Percentiles rank a stretch among this genome's conserved stretches.
Conservation (phyloP, 805 yeast species). For the Candida andamanensis region DNA sequence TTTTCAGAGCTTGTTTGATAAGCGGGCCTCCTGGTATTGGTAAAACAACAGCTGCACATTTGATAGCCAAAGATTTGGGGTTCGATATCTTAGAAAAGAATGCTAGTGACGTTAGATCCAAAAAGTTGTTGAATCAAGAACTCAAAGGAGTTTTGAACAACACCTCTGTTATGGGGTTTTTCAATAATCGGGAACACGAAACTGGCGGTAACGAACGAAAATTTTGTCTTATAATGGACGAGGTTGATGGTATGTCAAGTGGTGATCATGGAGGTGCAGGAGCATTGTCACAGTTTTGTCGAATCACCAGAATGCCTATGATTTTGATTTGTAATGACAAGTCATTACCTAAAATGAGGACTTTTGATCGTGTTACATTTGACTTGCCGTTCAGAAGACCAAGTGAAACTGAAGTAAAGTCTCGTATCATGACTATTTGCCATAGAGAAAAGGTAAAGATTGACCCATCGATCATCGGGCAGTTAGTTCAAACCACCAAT, state of each 20-base stretch:
- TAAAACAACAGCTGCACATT: constrained; percentile 76
- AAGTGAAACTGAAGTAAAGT: constrained; percentile 69
- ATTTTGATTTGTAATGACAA: constrained; percentile 92
- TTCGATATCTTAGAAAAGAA: constrained; percentile 73
- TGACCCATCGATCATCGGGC: constrained; percentile 77
- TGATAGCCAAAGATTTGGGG: constrained; percentile 64
- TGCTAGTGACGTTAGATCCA: constrained; percentile 88
- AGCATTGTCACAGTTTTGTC: constrained; percentile 81
- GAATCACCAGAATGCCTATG: constrained; percentile 82
- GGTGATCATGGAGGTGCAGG: constrained; percentile 99
- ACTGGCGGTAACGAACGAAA: constrained; percentile 23
- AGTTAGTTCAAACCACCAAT: constrained; percentile 75
- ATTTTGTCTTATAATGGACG: constrained; percentile 92
- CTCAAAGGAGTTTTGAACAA: constrained; percentile 71
- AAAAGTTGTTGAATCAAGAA: constrained; percentile 62
- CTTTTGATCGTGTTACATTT: constrained; percentile 77
- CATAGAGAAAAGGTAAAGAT: constrained; percentile 75
- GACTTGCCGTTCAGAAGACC: constrained; percentile 90
- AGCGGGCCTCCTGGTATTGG: constrained; percentile 90
- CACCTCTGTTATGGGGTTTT: constrained; percentile 77
- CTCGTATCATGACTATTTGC: constrained; percentile 88
- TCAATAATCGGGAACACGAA: constrained; percentile 35
- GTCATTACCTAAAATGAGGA: constrained; percentile 90
- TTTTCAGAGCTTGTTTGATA: constrained; percentile 76
- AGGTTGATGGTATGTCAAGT: constrained; percentile 98